Percentiles rank a stretch among this genome's conserved stretches.
Conservation (phyloP, 805 yeast species). For the Suhomyces vadensis region DNA sequence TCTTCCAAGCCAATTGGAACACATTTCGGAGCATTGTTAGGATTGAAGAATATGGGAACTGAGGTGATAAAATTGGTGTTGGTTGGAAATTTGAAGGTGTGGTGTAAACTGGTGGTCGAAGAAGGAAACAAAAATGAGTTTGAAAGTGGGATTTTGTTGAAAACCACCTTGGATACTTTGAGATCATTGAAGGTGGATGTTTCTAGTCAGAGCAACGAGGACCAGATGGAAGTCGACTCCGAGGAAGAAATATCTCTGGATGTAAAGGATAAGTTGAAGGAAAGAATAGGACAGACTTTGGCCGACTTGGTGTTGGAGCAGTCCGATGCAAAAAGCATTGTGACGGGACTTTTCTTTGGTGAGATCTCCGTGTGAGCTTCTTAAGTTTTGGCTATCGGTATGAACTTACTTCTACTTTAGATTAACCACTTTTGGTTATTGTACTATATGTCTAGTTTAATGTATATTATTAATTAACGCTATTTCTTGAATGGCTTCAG, state of each 20-base stretch:
- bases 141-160: slow-evolving; percentile 50
- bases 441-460: no score
- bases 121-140: slow-evolving; percentile 37
- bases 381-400: no score
- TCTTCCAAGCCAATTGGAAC: slow-evolving; percentile 83
- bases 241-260: slow-evolving; percentile 31
- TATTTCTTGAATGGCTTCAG: neutral
- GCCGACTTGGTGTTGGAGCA: slow-evolving; percentile 50
- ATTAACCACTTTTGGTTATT: no score
- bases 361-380: slow-evolving; percentile 39
- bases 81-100: slow-evolving; percentile 78
- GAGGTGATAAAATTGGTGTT: slow-evolving; percentile 85
- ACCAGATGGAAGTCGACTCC: slow-evolving; percentile 31
- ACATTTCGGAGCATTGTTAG: slow-evolving; percentile 87
- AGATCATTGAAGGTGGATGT: slow-evolving; percentile 42
- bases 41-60: slow-evolving; percentile 78
- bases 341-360: slow-evolving; percentile 73
- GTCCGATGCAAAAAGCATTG: slow-evolving; percentile 50
- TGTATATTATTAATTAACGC: no score
- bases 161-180: slow-evolving; percentile 55
- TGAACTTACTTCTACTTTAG: no score
- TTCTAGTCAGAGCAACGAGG: slow-evolving; percentile 25
- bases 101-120: slow-evolving; percentile 66
- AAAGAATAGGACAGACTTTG: slow-evolving; percentile 62
- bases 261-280: slow-evolving; percentile 43